Base-by-base conservation (phyloP, 768 basidiomycete genomes). In the Polyporus arcularius region DNA sequence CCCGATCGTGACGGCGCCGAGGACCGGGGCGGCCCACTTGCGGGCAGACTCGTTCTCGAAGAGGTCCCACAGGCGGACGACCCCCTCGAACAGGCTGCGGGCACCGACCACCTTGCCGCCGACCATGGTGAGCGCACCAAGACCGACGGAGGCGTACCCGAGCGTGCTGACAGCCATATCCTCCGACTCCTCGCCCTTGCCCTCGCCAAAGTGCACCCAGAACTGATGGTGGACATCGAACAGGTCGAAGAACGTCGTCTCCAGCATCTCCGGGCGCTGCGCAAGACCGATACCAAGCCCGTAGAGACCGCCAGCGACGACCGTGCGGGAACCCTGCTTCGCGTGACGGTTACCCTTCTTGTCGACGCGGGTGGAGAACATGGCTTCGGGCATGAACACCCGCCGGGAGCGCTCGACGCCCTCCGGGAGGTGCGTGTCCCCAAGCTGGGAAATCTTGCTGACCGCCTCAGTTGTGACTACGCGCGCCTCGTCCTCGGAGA, bases 321-420 rank as follows among this genome's bases (percentile, higher is more conserved):
- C 78, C 12, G 82, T 78, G 4, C 84, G 81, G 31, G 71, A 55
- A 10, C 69, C 47, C 28, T 63, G 57, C 32, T 76, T 77, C 65
- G 69, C 80, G 62, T 81, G 73, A 54, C 64, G 67, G 32, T 67
- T 70, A 58, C 71, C 67, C 65, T 72, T 72, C 28, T 70, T 68
- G 48, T 63, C 58, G 8, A 80, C 73, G 26, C 79, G 80, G 45
- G 81, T 74, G 56, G 84, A 85, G 77, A 98, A 99, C 97, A 99
- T 98, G 14, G 94, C 96, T 71, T 96, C 90, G n/a, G 96, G 93
- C 78, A 92, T 86, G 80, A 99, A 99, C 12, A 96, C 85, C 30
- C 93, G 82, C 57, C 85, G 82, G 51, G 85, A 85, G 42, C 92
- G 81, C 72, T 94, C 93, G 26, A 94, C 92, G 58, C 87, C 89